Evolutionary conservation across 352 stramenopile species (phyloP), one percentile per base, ranked within the genome.

Genomic region (Aphanomyces euteiches): DNA sequence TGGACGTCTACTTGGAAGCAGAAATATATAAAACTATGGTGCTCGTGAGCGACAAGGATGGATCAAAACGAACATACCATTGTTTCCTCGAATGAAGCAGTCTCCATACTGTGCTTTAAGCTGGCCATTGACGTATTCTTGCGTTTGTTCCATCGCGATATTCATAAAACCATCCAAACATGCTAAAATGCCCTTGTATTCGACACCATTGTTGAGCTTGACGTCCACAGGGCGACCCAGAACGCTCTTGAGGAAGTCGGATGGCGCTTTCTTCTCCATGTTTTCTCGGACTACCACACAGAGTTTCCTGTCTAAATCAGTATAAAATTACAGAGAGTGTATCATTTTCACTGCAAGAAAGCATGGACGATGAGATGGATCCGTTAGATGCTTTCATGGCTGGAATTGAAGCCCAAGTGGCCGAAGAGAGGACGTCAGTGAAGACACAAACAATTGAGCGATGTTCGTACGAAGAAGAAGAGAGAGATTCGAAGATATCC

Each of bases 141-240:
- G 97, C 64, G 97, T 99, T 82, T 99, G 97, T 81, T 99, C 98
- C 96, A 99, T 98, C 41, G 97, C 98, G 83, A 99, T 99, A 84
- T 99, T 99, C 96, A 99, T 98, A 81, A 99, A 99, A 41, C 98
- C 97, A 85, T 99, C 98, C 47, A 99, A 87, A 77, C 97, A 99
- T 17, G 96, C 97, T 56, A 99, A 82, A 37, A 99, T 91, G 73
- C 97, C 96, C 74, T 95, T 93, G 82, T 99, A 99, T 80, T 99
- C 92, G 57, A 98, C 96, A 70, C 97, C 97, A 47, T 97, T 98
- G 89, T 99, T 99, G 28, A 99, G 88, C 78, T 99, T 99, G 21
- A 99, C 97, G 75, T 93, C 89, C 57, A 99, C 97, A 47, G 97
- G 96, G 43, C 94, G 85, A 19, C 97, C 97, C 56, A 99, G 80